phyloP scores from a whole-genome alignment of 257 asterid species.

The Parsonsia alboflavescens region DNA sequence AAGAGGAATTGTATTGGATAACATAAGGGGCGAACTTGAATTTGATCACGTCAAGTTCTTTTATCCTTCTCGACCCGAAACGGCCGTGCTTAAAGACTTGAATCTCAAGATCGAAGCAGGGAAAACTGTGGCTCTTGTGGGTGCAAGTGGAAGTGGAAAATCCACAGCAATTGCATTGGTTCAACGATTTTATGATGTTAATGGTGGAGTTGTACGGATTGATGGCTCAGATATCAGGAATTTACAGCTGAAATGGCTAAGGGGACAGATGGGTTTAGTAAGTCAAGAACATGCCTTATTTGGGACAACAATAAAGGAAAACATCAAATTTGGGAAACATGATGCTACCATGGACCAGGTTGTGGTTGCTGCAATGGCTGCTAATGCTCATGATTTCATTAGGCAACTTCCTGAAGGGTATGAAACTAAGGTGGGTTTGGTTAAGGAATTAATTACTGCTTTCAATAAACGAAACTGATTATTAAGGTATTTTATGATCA shows the following conservation, averaged over 20 bases:
- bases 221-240: constrained; percentile 60
- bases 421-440: constrained; percentile 58
- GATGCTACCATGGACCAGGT: constrained; percentile 74
- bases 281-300: constrained; percentile 89
- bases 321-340: constrained; percentile 66
- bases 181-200: constrained; percentile 69
- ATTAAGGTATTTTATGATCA: background rate
- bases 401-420: constrained; percentile 78
- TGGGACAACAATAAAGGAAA: constrained; percentile 70
- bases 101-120: constrained; percentile 67
- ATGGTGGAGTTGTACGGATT: constrained; percentile 44
- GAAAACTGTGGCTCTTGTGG: constrained; percentile 74
- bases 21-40: constrained; percentile 57
- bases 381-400: constrained; percentile 80
- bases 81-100: constrained; percentile 52
- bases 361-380: constrained; percentile 71
- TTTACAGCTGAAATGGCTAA: constrained; percentile 67
- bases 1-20: constrained; percentile 37
- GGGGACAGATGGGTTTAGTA: constrained; percentile 77
- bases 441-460: background rate
- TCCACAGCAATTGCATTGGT: constrained; percentile 69
- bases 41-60: constrained; percentile 53
- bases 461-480: too few relatives aligned
- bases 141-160: constrained; percentile 91
- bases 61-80: constrained; percentile 68